Evolutionary conservation across 1,139 yeast species (phyloP).

Genomic region (Hyphopichia burtonii): DNA sequence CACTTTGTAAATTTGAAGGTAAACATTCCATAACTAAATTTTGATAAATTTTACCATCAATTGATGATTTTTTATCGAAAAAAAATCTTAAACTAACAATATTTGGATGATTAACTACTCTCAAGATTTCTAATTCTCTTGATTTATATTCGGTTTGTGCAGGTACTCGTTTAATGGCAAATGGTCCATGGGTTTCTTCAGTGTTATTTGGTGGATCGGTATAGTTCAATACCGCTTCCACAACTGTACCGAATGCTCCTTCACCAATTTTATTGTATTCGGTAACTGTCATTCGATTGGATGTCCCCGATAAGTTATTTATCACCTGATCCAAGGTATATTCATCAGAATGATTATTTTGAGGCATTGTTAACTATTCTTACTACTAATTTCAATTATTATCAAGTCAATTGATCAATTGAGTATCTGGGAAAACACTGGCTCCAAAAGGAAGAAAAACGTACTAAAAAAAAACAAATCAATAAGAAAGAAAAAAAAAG

Average conservation of each 20-base stretch:
- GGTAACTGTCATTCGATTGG: constrained; percentile 63
- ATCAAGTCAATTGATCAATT: too few relatives aligned
- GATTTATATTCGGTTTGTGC: constrained; percentile 84
- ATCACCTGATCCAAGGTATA: constrained; percentile 55
- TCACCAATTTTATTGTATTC: constrained; percentile 77
- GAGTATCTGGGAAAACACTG: too few relatives aligned
- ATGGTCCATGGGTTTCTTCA: constrained; percentile 67
- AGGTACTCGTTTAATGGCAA: constrained; percentile 78
- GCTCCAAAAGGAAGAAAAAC: too few relatives aligned
- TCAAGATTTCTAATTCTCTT: constrained; percentile 71
- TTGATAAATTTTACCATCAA: constrained; percentile 65
- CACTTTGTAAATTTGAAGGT: constrained; percentile 75
- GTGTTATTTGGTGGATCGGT: constrained; percentile 21
- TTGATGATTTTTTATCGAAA: constrained; percentile 62
- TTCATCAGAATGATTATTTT: constrained; percentile 14
- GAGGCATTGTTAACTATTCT: constrained; percentile 10
- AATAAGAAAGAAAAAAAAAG: too few relatives aligned
- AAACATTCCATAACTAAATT: constrained; percentile 83
- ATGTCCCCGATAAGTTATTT: constrained; percentile 52
- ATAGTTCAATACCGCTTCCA: constrained; percentile 60
- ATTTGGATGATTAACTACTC: constrained; percentile 77
- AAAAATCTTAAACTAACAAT: constrained; percentile 64
- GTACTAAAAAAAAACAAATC: too few relatives aligned
- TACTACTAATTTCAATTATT: too few relatives aligned
- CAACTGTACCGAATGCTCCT: constrained; percentile 84